phyloP scores from a whole-genome alignment of 306 rosid species.

The Arachis hypogaea region DNA sequence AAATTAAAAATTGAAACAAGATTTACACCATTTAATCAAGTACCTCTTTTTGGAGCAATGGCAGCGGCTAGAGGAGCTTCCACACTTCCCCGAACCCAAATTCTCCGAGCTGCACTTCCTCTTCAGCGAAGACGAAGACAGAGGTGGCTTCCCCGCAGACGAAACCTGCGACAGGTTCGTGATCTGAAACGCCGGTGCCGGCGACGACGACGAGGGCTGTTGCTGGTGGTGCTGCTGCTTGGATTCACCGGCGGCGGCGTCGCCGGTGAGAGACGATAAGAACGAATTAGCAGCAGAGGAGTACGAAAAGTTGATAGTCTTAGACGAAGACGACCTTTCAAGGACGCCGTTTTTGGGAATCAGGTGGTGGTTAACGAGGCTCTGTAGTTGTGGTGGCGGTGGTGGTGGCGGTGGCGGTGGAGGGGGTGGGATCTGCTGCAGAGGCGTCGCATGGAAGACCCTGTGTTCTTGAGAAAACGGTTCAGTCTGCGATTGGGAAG shows the following conservation, averaged over 20 bases:
- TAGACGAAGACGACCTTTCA: constrained; percentile 48
- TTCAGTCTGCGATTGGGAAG: not conserved
- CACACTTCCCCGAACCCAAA: constrained; percentile 80
- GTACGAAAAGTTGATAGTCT: constrained; percentile 62
- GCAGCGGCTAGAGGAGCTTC: constrained; percentile 74
- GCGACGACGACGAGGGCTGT: constrained; percentile 52
- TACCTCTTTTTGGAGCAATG: constrained; percentile 93
- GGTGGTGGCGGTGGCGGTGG: not conserved
- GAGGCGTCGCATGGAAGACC: constrained; percentile 53
- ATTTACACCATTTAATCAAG: not conserved
- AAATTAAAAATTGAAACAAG: not conserved
- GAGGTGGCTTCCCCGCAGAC: constrained; percentile 75
- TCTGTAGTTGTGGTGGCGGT: not conserved
- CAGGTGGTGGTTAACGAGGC: not conserved
- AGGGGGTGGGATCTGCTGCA: constrained; percentile 65
- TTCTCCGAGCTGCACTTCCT: constrained; percentile 85
- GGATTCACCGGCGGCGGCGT: constrained; percentile 38
- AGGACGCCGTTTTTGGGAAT: constrained; percentile 23
- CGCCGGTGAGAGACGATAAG: constrained; percentile 77
- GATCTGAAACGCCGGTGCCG: constrained; percentile 64
- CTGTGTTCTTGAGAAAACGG: constrained; percentile 26
- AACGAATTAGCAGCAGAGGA: constrained; percentile 62
- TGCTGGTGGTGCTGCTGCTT: constrained; percentile 36
- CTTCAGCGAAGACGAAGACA: constrained; percentile 68
- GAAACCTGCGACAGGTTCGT: constrained; percentile 62